phyloP scores from a whole-genome alignment of 1,139 yeast species.

The Sugiyamaella xylanicola region DNA sequence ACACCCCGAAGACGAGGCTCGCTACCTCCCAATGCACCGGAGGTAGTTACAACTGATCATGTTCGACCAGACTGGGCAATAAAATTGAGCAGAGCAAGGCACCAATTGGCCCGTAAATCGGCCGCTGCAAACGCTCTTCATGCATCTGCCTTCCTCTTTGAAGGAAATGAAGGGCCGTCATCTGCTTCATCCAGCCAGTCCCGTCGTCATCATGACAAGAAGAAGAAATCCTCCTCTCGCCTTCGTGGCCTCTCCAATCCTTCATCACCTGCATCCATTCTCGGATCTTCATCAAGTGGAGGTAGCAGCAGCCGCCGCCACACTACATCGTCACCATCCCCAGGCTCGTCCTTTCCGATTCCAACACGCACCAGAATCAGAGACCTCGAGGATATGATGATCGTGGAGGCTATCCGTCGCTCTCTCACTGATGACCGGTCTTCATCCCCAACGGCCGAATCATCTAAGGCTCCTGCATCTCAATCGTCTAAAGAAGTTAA shows the following conservation, averaged over 20 bases:
- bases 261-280: conserved; percentile 17
- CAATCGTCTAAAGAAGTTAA: conserved; percentile 15
- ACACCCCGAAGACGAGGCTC: conserved; percentile 33
- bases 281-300: conserved; percentile 15
- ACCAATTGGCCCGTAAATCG: conserved; percentile 77
- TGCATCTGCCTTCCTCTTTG: conserved; percentile 66
- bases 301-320: conserved; percentile 7
- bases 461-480: conserved; percentile 8
- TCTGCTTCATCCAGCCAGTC: conserved; percentile 12
- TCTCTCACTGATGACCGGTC: conserved; percentile 24
- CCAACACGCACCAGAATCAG: conserved; percentile 13
- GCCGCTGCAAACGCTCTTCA: conserved; percentile 96
- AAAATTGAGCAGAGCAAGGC: conserved; percentile 68
- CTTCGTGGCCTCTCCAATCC: conserved; percentile 23
- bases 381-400: conserved; percentile 73
- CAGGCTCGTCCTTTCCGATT: conserved; percentile 5
- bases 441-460: conserved; percentile 2
- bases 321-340: conserved; percentile 3
- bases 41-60: conserved; percentile 67
- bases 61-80: conserved; percentile 93
- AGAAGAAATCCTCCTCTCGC: conserved; percentile 25
- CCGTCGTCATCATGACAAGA: conserved; percentile 26
- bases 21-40: conserved; percentile 35
- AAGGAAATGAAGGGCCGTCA: conserved; percentile 23
- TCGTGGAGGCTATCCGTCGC: conserved; percentile 78